Evolutionary conservation across 257 asterid species (phyloP).

Genomic region (Solanum megistacrolobum): DNA sequence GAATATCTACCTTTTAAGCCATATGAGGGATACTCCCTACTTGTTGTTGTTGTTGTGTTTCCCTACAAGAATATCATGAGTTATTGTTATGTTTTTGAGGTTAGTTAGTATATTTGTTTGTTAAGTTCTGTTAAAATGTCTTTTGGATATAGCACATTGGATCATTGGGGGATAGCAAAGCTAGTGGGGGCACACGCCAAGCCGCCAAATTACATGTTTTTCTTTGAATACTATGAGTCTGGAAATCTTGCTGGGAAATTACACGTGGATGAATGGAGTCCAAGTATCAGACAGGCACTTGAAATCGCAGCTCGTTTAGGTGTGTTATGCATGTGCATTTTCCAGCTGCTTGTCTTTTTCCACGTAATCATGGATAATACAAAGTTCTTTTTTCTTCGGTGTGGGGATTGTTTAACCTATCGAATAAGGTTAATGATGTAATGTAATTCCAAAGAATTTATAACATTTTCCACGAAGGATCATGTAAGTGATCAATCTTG

Average conservation of each 20-base stretch:
- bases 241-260: conserved; percentile 73
- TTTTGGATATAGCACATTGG: conserved; percentile 52
- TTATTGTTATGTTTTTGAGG: conserved; percentile 11
- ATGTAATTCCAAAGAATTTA: not conserved
- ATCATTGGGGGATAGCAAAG: conserved; percentile 73
- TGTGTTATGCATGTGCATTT: conserved; percentile 2
- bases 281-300: conserved; percentile 41
- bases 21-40: not conserved
- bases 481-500: not conserved
- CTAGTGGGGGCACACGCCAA: conserved; percentile 83
- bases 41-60: not conserved
- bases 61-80: not conserved
- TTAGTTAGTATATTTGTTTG: not conserved
- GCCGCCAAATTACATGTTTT: conserved; percentile 87
- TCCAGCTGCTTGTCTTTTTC: not conserved
- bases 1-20: not conserved
- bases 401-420: not conserved
- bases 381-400: not conserved
- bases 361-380: not conserved
- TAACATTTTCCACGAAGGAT: not conserved
- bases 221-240: conserved; percentile 58
- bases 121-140: conserved; percentile 6
- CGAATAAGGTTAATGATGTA: not conserved
- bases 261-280: conserved; percentile 78
- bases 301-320: conserved; percentile 50